Base-by-base conservation (phyloP, 169 alveolate species). In the Plasmodium inui region DNA sequence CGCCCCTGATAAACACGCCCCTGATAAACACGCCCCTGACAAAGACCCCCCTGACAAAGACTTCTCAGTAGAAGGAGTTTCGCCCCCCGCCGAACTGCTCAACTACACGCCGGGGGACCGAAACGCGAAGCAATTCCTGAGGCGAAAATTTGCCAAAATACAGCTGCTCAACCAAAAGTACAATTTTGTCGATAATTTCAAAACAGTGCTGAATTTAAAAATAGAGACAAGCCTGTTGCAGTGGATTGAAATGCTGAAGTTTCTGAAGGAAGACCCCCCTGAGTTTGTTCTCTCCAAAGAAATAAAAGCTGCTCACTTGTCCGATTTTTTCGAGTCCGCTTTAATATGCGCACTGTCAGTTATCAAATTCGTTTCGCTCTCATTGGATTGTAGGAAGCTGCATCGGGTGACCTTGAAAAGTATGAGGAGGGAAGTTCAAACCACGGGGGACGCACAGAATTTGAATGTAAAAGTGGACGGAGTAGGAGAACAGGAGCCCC, bases 301-400 rank as follows among this genome's bases (percentile, higher is more conserved):
- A 71, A 57, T 7, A 19, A 70, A 91, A 91, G 39, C 4, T 41
- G 46, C 61, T 14, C 55, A 91, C 19, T 10, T 46, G 8, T 2
- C 34, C 19, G 92, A 91, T 50, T 82, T 55, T 70, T 91, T 91
- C 83, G 95, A 91, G 67, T 44, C 95, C 22, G 82, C 95, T 44
- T 57, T 91, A 10, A 72, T 91, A 37, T 91, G 91, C 61, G 57
- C 92, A 9, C 50, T 91, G 39, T 46, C 92, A 4, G 92, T 91
- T 8, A 72, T 91, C 46, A 91, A 91, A 73, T 82, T 91, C 32
- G 92, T 91, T 26, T 91, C 95, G 26, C 57, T 91, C 37, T 70
- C 84, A 26, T 46, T 91, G 76, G 84, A 91, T 91, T 50, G 57
- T 70, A 91, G 72, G 55, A 80, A 91, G 50, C 57, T 91, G 70